Base-by-base conservation (phyloP, 345 rosid species). In the Cardiospermum halicacabum region DNA sequence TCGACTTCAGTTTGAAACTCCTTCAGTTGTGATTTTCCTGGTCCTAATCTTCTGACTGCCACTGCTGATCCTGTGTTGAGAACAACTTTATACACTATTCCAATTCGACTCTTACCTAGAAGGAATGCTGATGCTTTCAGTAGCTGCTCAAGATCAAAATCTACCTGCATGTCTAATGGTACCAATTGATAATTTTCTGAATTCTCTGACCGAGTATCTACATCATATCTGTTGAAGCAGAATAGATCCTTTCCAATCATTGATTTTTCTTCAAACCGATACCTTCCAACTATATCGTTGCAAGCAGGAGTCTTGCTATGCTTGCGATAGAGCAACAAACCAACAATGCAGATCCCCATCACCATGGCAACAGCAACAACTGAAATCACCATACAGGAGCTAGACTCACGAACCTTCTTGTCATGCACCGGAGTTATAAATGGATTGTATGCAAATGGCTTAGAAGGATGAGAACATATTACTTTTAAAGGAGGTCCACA, bases 111-210 rank as follows among this genome's bases (percentile, higher is more conserved):
- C 88, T 93, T 90, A 47, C 98, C 91, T 40, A 93, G 79, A 42
- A 93, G 91, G 81, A 86, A 93, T 43, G 98, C 98, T 1, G 97
- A 86, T 31, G 98, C 98, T 71, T 77, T 88, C 7, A 93, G 84
- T 51, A 93, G 88, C 69, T 86, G 84, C 28, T 93, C 98, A 0
- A 93, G 86, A 72, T 90, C 74, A 50, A 93, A 88, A 51, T 77
- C 72, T 48, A 88, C 76, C 51, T 84, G 75, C 0, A 74, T 36
- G 22, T 90, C 97, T 69, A 90, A 71, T 15, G 84, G 76, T 42
- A 86, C 91, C 40, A 93, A 88, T 32, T 83, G 74, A 42, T 82
- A 77, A 67, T 83, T 92, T 49, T 80, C 83, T 72, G 76, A 74
- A 31, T 67, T 75, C 67, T 86, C 92, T 45, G 92, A 80, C 7